These are phyloP conservation scores for Lentinula sp. DNA, from an alignment of 768 basidiomycete genomes.

Conservation along the genomic window DNA sequence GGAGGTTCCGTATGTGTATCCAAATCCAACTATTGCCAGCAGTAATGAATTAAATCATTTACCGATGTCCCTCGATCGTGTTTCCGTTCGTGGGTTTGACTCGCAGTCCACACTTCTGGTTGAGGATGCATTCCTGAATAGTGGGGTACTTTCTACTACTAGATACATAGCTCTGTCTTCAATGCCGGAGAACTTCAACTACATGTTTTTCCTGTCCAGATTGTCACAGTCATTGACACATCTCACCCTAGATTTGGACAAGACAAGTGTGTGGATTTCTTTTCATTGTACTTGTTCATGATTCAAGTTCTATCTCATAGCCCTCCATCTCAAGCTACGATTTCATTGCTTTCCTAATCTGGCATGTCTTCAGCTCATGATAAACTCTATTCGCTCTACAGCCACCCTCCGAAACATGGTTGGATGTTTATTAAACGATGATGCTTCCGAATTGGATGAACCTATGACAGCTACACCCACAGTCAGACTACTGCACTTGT, in stretches of 20 bases:
- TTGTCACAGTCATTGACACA: neutral
- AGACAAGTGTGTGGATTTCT: neutral
- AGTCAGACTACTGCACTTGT: neutral
- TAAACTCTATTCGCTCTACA: neutral
- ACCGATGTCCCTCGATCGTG: neutral
- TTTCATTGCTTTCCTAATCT: neutral
- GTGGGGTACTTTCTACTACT: neutral
- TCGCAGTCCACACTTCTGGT: neutral
- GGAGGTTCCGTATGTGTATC: neutral
- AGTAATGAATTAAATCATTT: accelerated
- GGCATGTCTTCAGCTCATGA: neutral
- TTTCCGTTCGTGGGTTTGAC: neutral
- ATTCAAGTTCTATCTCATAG: neutral
- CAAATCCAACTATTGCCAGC: no score
- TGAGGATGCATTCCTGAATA: neutral
- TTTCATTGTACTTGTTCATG: neutral
- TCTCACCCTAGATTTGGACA: neutral
- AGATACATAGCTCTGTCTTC: neutral
- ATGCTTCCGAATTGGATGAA: no score
- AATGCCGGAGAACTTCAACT: neutral
- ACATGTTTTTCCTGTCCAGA: neutral
- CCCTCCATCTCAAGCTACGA: neutral
- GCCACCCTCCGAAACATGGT: neutral
- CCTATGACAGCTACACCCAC: neutral
- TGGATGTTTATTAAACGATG: no score